Conservation (phyloP, 345 rosid genomes). For the Aethionema arabicum region DNA sequence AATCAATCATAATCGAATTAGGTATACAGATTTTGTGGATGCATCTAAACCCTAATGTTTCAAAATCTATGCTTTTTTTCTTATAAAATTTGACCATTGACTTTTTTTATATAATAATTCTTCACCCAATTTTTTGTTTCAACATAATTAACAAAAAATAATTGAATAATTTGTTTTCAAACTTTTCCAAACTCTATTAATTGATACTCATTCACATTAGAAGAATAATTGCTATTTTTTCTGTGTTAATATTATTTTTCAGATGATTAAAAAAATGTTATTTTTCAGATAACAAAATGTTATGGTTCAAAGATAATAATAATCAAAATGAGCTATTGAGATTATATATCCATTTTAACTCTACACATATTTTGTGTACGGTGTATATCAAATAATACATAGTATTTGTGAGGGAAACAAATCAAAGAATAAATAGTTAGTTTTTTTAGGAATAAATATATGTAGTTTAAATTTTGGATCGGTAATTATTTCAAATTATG, state of each 20-base stretch:
- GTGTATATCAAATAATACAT: no score
- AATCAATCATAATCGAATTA: constrained; percentile 16
- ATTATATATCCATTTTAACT: neutral
- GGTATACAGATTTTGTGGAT: constrained; percentile 9
- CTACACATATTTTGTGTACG: no score
- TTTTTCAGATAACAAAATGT: no score
- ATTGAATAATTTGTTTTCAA: neutral
- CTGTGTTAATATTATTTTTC: no score
- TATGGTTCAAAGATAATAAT: neutral
- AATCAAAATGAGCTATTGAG: neutral
- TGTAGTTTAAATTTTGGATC: no score
- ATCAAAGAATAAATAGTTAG: no score
- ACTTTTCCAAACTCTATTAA: constrained; percentile 3
- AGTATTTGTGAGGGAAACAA: no score
- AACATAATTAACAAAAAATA: constrained; percentile 10
- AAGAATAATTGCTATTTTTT: no score
- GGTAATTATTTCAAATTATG: no score
- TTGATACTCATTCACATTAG: neutral
- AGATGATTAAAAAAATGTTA: no score
- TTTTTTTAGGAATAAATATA: no score
- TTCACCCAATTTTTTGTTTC: constrained; percentile 11
- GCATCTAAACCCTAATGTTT: constrained; percentile 1
- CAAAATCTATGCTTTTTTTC: neutral
- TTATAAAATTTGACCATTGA: constrained; percentile 22
- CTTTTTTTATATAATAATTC: constrained; percentile 18